Evolutionary conservation across 164 flowering plant genomes (phyloP).

Genomic region (Vitis cinerea): DNA sequence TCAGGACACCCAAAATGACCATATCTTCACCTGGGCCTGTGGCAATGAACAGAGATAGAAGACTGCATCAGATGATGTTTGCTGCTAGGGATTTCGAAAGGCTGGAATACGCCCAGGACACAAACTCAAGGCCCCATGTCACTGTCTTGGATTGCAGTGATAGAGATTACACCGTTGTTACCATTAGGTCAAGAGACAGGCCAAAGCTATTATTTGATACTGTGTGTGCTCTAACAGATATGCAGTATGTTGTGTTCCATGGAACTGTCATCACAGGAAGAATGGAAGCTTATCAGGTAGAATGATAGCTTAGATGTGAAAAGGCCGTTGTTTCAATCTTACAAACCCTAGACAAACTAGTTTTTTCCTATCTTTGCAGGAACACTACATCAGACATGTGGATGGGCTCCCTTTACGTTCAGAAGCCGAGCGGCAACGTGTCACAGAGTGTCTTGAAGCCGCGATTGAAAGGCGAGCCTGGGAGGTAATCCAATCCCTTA

Average conservation of each 20-base stretch:
- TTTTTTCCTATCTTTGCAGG: constrained; percentile 27
- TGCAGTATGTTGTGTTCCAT: constrained; percentile 60
- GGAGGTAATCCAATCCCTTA: constrained; percentile 25
- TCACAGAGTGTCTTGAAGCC: constrained; percentile 49
- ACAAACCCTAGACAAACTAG: too few species aligned
- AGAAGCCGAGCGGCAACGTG: constrained; percentile 52
- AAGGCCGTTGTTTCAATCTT: too few species aligned
- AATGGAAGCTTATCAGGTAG: constrained; percentile 53
- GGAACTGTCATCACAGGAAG: constrained; percentile 36
- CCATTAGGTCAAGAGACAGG: constrained; percentile 37
- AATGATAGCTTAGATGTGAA: too few species aligned
- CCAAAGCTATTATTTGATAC: constrained; percentile 53
- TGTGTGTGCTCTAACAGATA: constrained; percentile 50
- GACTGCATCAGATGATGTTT: constrained; percentile 58
- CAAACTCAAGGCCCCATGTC: constrained; percentile 27
- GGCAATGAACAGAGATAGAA: constrained; percentile 32
- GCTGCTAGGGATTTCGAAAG: constrained; percentile 50
- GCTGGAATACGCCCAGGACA: constrained; percentile 4
- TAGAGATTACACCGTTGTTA: constrained; percentile 41
- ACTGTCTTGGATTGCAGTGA: constrained; percentile 33
- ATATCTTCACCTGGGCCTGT: constrained; percentile 23
- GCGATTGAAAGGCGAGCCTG: constrained; percentile 47
- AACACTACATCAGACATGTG: constrained; percentile 51
- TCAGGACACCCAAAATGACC: constrained; percentile 11
- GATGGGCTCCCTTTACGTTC: constrained; percentile 56